A percentile compares a stretch with the other conserved stretches of the same genome.
These are phyloP conservation scores for Sabuloglossum arenarium DNA, from an alignment of 495 filamentous ascomycete genomes.

Conservation along the genomic window DNA sequence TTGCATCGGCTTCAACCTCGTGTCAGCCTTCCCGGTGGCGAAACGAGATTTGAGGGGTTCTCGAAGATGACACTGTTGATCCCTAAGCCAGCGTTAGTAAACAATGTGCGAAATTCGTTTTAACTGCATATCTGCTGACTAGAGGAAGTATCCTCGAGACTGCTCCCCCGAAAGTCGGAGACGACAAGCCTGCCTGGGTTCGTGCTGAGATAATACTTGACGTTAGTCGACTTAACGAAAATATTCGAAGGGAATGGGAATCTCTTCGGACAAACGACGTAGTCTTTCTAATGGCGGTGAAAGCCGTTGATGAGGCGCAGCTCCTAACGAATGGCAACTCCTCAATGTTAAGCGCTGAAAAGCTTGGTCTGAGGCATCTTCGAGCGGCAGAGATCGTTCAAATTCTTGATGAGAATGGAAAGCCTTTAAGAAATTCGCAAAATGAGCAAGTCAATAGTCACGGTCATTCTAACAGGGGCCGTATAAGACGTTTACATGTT, in stretches of 20 bases:
- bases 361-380: slow-evolving; percentile 43
- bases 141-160: slow-evolving; percentile 49
- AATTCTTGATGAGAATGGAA: slow-evolving; percentile 73
- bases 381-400: slow-evolving; percentile 76
- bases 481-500: slow-evolving; percentile 52
- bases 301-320: slow-evolving; percentile 25
- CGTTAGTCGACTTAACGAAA: slow-evolving; percentile 50
- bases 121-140: slow-evolving; percentile 1
- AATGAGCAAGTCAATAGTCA: slow-evolving; percentile 29
- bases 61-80: slow-evolving; percentile 86
- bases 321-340: slow-evolving; percentile 32
- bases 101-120: background rate
- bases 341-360: slow-evolving; percentile 29
- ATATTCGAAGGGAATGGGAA: slow-evolving; percentile 77
- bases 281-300: slow-evolving; percentile 65
- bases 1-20: slow-evolving; percentile 63
- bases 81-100: slow-evolving; percentile 44
- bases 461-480: slow-evolving; percentile 16
- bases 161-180: slow-evolving; percentile 65
- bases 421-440: slow-evolving; percentile 41
- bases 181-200: slow-evolving; percentile 65
- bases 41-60: slow-evolving; percentile 59
- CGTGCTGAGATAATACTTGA: slow-evolving; percentile 80
- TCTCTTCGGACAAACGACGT: slow-evolving; percentile 73
- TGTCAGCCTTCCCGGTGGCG: slow-evolving; percentile 31